A percentile compares a stretch with the other conserved stretches of the same genome.
Conservation (phyloP, 2,329 filamentous ascomycete species). For the Neurospora crassa region DNA sequence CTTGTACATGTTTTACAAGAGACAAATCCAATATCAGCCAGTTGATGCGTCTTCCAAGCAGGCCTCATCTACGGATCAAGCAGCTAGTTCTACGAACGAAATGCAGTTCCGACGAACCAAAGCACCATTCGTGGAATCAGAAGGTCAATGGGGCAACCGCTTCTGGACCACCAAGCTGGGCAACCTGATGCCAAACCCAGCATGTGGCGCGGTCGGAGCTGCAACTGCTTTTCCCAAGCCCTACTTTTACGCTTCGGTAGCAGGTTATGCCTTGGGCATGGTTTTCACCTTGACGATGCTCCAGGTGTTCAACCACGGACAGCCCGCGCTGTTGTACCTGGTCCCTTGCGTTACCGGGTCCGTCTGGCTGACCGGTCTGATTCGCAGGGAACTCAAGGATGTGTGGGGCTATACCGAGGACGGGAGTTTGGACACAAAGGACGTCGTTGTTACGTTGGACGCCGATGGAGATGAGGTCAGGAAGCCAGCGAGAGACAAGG, state of each 20-base stretch:
- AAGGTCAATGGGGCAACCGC: constrained; percentile 71
- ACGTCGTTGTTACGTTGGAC: constrained; percentile 47
- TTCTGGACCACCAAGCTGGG: constrained; percentile 56
- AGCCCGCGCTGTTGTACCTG: constrained; percentile 85
- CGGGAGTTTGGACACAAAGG: constrained; percentile 43
- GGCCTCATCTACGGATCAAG: constrained; percentile 11
- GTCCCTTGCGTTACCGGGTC: constrained; percentile 74
- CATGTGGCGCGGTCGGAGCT: constrained; percentile 25
- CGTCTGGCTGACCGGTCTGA: constrained; percentile 63
- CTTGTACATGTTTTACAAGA: constrained; percentile 71
- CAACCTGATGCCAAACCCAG: constrained; percentile 18
- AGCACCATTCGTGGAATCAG: constrained; percentile 45
- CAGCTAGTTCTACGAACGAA: constrained; percentile 25
- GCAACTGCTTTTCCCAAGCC: constrained; percentile 61
- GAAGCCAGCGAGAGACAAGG: constrained; percentile 27
- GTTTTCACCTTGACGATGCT: constrained; percentile 66
- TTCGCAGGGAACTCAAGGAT: constrained; percentile 59
- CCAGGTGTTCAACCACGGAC: constrained; percentile 67
- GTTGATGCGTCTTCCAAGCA: constrained; percentile 26
- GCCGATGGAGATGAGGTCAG: constrained; percentile 33
- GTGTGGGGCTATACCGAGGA: constrained; percentile 83
- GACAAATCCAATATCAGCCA: constrained; percentile 44
- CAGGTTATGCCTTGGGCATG: constrained; percentile 74
- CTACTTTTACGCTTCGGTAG: constrained; percentile 71
- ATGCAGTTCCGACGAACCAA: constrained; percentile 40